Base-by-base conservation (phyloP, 2,329 filamentous ascomycete species). In the Penicillium italicum region DNA sequence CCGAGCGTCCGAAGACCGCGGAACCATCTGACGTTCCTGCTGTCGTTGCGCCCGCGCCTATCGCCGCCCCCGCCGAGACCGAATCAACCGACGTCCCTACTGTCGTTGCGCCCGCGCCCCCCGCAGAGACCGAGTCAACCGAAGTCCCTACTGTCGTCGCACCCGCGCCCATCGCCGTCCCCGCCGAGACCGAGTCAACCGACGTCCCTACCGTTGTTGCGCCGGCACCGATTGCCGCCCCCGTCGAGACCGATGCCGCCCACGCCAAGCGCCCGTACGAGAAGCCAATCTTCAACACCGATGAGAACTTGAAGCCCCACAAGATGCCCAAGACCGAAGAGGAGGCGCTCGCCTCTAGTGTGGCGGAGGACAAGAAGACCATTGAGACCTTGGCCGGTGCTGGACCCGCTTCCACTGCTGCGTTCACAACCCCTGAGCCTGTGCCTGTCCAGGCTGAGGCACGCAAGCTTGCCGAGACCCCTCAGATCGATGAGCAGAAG, bases 251-350 rank as follows among this genome's bases (percentile, higher is more conserved):
- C 44, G 50, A 62, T 16, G 64, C 61, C 22, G 54, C 59, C 10
- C 69, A 72, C 38, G 43, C 56, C 33, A 74, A 74, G 67, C 70
- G 72, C 24, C 69, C 72, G n/a, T 70, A 73, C 48, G 71, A 74
- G 61, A 71, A 61, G 47, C 67, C 67, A 36, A 55, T 67, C 43
- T 66, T 71, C 20, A 66, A 61, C 44, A 67, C 71, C 37, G 69
- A 73, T 20, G 61, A 55, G 34, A 45, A 51, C 47, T 12, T 64
- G 47, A 70, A 72, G 59, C 71, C 70, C 31, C 61, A 62, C 57
- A 74, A 74, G 64, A 72, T 73, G 22, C 54, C 66, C 59, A 72
- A 71, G 58, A 68, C 70, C 1, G 69, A 72, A 22, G 69, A 68
- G 56, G 66, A 67, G 42, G 31, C 62, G 48, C 47, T 63, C 33